These are phyloP conservation scores for Chaetomium sp. DNA, from an alignment of 2,329 filamentous ascomycete genomes.

Conservation along the genomic window DNA sequence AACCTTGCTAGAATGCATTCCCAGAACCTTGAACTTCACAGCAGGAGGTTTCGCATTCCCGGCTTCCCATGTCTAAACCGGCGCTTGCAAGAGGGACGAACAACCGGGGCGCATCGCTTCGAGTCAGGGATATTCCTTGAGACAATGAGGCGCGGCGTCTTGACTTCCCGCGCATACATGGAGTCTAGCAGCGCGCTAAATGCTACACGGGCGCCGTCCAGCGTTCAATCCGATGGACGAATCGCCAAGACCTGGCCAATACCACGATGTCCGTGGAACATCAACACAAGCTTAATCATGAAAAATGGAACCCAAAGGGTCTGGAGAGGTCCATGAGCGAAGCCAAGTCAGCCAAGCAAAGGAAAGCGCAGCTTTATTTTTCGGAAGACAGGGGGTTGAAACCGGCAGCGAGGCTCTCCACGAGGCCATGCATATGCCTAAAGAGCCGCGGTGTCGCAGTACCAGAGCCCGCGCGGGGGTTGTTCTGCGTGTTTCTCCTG, in stretches of 20 bases:
- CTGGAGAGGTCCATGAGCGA: slow-evolving; percentile 9
- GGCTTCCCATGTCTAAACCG: too few relatives aligned
- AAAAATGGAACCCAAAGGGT: slow-evolving; percentile 1
- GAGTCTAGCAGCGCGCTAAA: background rate
- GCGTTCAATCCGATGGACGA: background rate
- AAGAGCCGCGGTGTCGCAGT: slow-evolving; percentile 3
- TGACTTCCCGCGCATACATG: background rate
- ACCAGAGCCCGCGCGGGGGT: too few relatives aligned
- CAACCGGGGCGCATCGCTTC: too few relatives aligned
- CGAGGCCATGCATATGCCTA: slow-evolving; percentile 9
- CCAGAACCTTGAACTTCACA: background rate
- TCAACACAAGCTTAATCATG: slow-evolving; percentile 5
- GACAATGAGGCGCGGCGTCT: background rate
- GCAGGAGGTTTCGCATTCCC: background rate
- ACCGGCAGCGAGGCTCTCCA: slow-evolving; percentile 15
- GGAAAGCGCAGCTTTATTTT: slow-evolving; percentile 14
- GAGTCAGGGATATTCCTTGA: too few relatives aligned
- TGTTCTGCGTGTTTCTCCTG: too few relatives aligned
- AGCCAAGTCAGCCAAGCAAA: background rate
- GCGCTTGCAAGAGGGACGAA: too few relatives aligned
- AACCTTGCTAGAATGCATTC: background rate
- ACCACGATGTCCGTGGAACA: background rate
- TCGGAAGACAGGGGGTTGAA: slow-evolving; percentile 20
- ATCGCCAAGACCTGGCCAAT: background rate
- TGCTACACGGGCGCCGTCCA: slow-evolving; percentile 1